Evolutionary conservation across 768 basidiomycete genomes (phyloP), one percentile per base, ranked within the genome.

Genomic region (Boletus reticuloceps): DNA sequence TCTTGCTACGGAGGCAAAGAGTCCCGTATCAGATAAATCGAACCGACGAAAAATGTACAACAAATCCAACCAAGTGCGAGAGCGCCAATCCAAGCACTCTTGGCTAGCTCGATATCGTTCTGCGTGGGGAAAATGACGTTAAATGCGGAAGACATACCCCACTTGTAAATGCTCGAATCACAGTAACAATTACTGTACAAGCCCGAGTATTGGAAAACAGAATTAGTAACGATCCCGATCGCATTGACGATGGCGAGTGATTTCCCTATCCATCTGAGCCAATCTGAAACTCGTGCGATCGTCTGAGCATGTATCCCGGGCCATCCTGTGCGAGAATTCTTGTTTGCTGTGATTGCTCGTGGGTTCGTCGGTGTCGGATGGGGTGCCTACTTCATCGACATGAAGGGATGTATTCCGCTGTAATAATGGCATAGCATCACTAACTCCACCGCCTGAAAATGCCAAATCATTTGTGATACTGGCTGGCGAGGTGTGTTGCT

Each of bases 31-130:
- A 75, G 54, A 47, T 66, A 68, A 1, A 75, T 64, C 50, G 63
- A 61, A 2, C 62, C 58, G 1, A 72, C 60, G 31, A 71, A 75
- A 31, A 65, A 22, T 0, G 46, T 13, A 4, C 69, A 69, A 52
- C 51, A 62, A 1, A 47, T 47, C 34, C 63, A 55, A 3, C 70
- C 68, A 3, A 78, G 61, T 10, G 53, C 58, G 0, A 74, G 66
- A 1, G 69, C 77, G 1, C 75, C 74, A 43, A 71, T 66, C 76
- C 77, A 78, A 13, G 72, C 72, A 0, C 12, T 31, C 39, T 53
- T 65, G 63, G 72, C 71, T 41, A 51, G 32, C 7, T 38, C 25
- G 10, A 74, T 22, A 40, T 75, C 75, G 6, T 44, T 51, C 1
- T 7, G 0, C 4, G 1, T 5, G 1, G 50, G 20, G 2, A 14